phyloP scores from a whole-genome alignment of 768 basidiomycete species.

The Cystobasidium onofrii region DNA sequence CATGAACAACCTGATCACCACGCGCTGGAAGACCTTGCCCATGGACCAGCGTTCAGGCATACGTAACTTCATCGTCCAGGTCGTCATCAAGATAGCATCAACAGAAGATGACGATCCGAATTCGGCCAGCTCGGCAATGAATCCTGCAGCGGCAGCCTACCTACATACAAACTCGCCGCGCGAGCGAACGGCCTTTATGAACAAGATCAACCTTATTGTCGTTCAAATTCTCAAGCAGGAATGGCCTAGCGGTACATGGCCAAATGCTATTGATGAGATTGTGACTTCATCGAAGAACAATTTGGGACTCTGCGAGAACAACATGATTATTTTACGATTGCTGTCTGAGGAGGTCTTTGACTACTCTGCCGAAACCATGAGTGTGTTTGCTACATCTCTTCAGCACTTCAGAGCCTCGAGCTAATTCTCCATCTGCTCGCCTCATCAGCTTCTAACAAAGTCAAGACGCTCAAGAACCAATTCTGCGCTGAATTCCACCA shows the following conservation, averaged over 20 bases:
- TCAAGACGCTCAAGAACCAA: constrained; percentile 92
- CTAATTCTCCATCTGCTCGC: neutral
- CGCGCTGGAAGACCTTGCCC: constrained; percentile 91
- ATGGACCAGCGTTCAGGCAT: constrained; percentile 90
- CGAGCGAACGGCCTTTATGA: constrained; percentile 50
- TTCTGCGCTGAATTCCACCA: constrained; percentile 61
- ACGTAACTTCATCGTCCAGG: constrained; percentile 87
- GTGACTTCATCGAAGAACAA: constrained; percentile 96
- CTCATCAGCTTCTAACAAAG: constrained; percentile 66
- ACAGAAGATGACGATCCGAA: constrained; percentile 55
- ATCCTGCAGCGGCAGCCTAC: constrained; percentile 80
- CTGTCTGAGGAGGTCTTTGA: constrained; percentile 99
- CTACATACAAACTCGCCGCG: constrained; percentile 47
- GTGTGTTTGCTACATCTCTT: neutral
- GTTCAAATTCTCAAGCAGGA: constrained; percentile 98
- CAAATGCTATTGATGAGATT: constrained; percentile 90
- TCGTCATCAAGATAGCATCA: constrained; percentile 84
- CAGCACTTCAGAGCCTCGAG: too few relatives aligned
- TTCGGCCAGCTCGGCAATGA: constrained; percentile 44
- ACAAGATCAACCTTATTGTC: constrained; percentile 91
- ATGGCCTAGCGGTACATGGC: constrained; percentile 77
- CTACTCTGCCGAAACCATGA: constrained; percentile 97
- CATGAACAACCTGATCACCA: constrained; percentile 85
- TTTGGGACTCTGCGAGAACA: constrained; percentile 95
- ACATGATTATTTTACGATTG: constrained; percentile 95